phyloP scores from a whole-genome alignment of 192 early-diverging fungal genomes.

The Phycomyces nitens region DNA sequence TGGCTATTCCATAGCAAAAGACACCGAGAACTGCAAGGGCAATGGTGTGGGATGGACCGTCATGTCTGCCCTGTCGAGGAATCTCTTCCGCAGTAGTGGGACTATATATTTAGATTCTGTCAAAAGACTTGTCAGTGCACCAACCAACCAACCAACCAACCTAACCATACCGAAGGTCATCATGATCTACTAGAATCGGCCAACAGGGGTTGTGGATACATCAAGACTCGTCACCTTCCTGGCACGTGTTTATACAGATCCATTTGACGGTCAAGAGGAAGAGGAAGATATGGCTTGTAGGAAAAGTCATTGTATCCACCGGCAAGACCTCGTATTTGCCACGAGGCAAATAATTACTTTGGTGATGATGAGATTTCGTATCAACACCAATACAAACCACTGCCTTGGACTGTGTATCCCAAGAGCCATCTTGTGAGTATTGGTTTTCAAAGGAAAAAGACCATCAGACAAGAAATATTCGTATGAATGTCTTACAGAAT shows the following conservation, averaged over 20 bases:
- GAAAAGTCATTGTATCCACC: constrained; percentile 82
- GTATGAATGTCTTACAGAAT: too few species aligned
- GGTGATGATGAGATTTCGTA: too few species aligned
- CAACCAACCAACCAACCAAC: constrained; percentile 98
- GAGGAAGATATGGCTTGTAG: constrained; percentile 59
- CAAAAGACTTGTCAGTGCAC: constrained; percentile 96
- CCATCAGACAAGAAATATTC: too few species aligned
- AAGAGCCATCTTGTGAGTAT: constrained; percentile 22
- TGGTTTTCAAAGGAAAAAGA: constrained; percentile 41
- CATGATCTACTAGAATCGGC: constrained; percentile 98
- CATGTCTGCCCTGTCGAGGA: constrained; percentile 89
- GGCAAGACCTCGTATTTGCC: constrained; percentile 65
- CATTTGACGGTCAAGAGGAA: constrained; percentile 66
- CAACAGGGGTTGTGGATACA: constrained; percentile 96
- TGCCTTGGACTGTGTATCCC: constrained; percentile 20
- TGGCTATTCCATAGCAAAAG: constrained; percentile 97
- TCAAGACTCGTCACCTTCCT: constrained; percentile 95
- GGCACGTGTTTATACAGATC: constrained; percentile 83
- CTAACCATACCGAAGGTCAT: constrained; percentile 94
- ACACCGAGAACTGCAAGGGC: constrained; percentile 87
- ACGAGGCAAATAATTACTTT: constrained; percentile 13
- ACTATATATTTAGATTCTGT: constrained; percentile 90
- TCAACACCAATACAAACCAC: constrained; percentile 33
- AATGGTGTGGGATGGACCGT: constrained; percentile 96
- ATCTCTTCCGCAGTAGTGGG: constrained; percentile 81